Conservation (phyloP, 2,329 filamentous ascomycete genomes). For the Thielaviopsis ethacetica region DNA sequence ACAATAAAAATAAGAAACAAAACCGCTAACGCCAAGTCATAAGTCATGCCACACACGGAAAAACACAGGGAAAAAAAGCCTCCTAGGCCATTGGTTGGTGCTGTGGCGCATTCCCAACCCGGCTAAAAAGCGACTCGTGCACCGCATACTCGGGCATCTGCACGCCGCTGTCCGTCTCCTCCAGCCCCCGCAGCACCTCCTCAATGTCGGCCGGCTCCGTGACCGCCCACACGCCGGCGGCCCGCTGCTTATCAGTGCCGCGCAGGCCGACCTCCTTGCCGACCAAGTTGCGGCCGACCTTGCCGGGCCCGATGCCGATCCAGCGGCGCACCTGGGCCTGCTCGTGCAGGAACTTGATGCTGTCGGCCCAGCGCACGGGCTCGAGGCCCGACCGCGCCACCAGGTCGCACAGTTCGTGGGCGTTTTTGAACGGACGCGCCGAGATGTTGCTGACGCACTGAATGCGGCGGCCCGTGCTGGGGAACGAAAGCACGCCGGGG, state of each 20-base stretch:
- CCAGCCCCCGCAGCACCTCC: conserved; percentile 45
- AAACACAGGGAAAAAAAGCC: no score
- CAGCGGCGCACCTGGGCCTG: conserved; percentile 67
- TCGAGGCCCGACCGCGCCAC: conserved; percentile 73
- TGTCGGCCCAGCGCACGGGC: conserved; percentile 89
- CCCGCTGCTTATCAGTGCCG: conserved; percentile 60
- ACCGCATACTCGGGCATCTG: conserved; percentile 18
- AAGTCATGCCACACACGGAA: not conserved
- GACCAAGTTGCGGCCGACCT: conserved; percentile 83
- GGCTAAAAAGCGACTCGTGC: conserved; percentile 1
- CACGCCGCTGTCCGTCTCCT: conserved; percentile 41
- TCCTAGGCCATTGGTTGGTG: not conserved
- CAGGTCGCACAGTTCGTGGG: conserved; percentile 60
- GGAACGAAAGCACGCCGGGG: conserved; percentile 55
- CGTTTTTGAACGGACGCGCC: conserved; percentile 58
- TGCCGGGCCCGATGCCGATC: conserved; percentile 85
- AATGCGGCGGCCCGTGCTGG: conserved; percentile 39
- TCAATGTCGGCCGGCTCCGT: conserved; percentile 65
- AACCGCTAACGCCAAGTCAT: not conserved
- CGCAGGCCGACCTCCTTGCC: conserved; percentile 89
- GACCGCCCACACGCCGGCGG: conserved; percentile 85
- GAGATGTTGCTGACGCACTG: conserved; percentile 79
- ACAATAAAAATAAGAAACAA: not conserved
- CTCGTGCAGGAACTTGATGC: conserved; percentile 76
- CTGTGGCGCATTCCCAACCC: not conserved